Percentiles rank a stretch among this genome's conserved stretches.
Evolutionary conservation across 495 filamentous ascomycete genomes (phyloP).

Genomic region (Penicillium cosmopolitanum): DNA sequence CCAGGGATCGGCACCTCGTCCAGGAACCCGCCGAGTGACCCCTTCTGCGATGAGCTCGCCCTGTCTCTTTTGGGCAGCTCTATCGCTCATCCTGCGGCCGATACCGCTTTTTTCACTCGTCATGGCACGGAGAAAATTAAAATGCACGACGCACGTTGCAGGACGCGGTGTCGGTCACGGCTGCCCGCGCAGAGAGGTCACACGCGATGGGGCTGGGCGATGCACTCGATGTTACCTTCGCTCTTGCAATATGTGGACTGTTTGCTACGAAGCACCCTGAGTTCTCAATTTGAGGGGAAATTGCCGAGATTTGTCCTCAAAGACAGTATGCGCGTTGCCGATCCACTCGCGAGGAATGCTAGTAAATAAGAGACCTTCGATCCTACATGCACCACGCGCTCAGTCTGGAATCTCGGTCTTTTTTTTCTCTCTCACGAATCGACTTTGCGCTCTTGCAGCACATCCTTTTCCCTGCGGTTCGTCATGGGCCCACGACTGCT

Average conservation of each 20-base stretch:
- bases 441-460: background rate
- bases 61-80: background rate
- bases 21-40: constrained; percentile 5
- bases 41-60: background rate
- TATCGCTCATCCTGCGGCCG: constrained; percentile 6
- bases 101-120: constrained; percentile 5
- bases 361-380: constrained; percentile 24
- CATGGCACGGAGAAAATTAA: background rate
- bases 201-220: background rate
- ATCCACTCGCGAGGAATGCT: constrained; percentile 27
- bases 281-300: constrained; percentile 1
- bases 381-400: constrained; percentile 2
- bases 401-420: constrained; percentile 1
- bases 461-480: background rate
- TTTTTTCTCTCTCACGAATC: background rate
- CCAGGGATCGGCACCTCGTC: constrained; percentile 23
- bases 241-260: constrained; percentile 1
- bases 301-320: constrained; percentile 5
- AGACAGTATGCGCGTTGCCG: constrained; percentile 13
- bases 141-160: background rate
- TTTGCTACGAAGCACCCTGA: background rate
- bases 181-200: constrained; percentile 15
- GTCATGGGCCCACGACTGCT: background rate
- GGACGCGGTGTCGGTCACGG: constrained; percentile 4
- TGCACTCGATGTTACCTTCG: constrained; percentile 16